These are phyloP conservation scores for Linum tenue DNA, from an alignment of 345 rosid species.

Conservation along the genomic window DNA sequence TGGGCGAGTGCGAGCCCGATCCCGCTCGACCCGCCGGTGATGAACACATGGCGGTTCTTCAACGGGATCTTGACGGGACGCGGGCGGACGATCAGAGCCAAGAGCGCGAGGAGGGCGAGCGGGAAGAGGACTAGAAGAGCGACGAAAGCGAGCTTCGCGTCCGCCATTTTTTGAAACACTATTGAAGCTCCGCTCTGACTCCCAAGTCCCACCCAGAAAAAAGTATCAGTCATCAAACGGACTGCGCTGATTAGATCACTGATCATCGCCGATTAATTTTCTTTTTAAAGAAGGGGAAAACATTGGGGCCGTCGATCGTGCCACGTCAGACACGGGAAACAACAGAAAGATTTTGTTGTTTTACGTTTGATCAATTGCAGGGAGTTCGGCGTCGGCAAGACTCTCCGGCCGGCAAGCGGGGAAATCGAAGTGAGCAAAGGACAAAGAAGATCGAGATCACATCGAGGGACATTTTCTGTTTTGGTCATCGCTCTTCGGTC, in stretches of 20 bases:
- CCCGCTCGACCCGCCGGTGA: constrained; percentile 90
- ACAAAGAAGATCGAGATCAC: not conserved
- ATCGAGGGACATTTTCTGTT: not conserved
- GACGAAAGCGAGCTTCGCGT: constrained; percentile 21
- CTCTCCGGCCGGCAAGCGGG: not conserved
- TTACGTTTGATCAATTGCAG: not conserved
- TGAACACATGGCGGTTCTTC: constrained; percentile 68
- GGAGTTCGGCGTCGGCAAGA: not conserved
- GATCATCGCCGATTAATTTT: not conserved
- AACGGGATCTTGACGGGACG: constrained; percentile 50
- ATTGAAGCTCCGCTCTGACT: not conserved
- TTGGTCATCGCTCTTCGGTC: not conserved
- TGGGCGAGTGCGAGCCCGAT: constrained; percentile 76
- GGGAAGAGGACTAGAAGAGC: constrained; percentile 33
- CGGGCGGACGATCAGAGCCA: constrained; percentile 47
- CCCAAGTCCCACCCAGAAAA: not conserved
- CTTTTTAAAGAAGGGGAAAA: not conserved
- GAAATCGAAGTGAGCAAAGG: not conserved
- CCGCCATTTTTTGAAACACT: constrained; percentile 21
- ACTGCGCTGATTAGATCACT: not conserved
- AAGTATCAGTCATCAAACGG: too few species aligned
- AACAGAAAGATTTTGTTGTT: not conserved
- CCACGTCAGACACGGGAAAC: not conserved
- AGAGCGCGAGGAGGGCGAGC: constrained; percentile 31
- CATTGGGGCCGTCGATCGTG: not conserved